Base-by-base conservation (phyloP, 352 stramenopile species). In the Phytophthora meadii region DNA sequence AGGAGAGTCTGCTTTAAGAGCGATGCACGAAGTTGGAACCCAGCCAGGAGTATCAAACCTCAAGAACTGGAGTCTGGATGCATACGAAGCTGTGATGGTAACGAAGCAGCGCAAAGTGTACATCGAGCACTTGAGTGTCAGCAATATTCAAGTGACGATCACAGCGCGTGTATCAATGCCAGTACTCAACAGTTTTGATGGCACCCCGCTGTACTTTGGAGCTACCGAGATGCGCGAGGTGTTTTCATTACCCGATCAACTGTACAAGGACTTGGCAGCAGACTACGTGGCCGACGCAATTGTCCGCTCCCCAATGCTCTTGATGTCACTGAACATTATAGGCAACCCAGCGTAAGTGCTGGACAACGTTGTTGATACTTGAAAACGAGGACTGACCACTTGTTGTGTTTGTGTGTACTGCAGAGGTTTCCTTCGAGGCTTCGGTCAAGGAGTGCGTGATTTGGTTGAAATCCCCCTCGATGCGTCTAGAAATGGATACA, bases 271-370 rank as follows among this genome's bases (percentile, higher is more conserved):
- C 60, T 61, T 95, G 10, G 88, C 86, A 25, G 88, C 88, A 30
- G 79, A 94, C 41, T 95, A 93, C 48, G 86, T 94, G 3, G 84
- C 84, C 1, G 88, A 95, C 28, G 76, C 87, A 3, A 87, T 95
- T 42, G 83, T 95, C 24, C 77, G 87, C 17, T 90, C 82, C 6
- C 88, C 86, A 5, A 74, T 93, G 68, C 64, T 95, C 25, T 39
- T 95, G 12, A 90, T 94, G 86, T 95, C 88, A 12, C 72, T 95
- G 49, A 93, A 94, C 69, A 89, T 94, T 52, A 65, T 94, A 46
- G 88, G 88, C 24, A 95, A 95, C 54, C 88, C 88, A 61, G 84
- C 86, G 87, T 95, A 89, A 47, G 85, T 79, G n/a, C 27, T 5
- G 2, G 40, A 40, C 1, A 56, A 22, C 12, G 30, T 58, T 4